Conservation (phyloP, 371 early-diverging fungal species). For the Mucor irregularis region DNA sequence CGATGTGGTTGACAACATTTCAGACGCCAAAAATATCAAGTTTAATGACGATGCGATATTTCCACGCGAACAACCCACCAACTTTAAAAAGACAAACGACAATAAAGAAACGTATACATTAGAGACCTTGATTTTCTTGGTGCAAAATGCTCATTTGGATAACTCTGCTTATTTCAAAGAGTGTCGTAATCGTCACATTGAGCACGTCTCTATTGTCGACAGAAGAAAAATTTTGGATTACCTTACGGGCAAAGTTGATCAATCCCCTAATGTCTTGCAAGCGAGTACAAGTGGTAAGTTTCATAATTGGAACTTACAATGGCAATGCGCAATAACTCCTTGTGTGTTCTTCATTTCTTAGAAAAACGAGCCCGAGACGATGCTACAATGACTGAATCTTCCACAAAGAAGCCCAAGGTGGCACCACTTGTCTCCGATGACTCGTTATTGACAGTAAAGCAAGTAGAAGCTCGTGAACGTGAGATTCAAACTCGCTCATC, state of each 20-base stretch:
- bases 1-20: conserved; percentile 50
- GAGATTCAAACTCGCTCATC: conserved; percentile 44
- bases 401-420: conserved; percentile 36
- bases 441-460: conserved; percentile 33
- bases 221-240: conserved; percentile 71
- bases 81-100: conserved; percentile 53
- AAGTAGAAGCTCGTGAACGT: conserved; percentile 45
- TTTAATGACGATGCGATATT: conserved; percentile 54
- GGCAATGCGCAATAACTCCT: no score
- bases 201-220: conserved; percentile 74
- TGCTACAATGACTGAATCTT: conserved; percentile 24
- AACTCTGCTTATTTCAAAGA: conserved; percentile 75
- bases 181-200: conserved; percentile 61
- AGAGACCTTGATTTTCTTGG: conserved; percentile 73
- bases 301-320: no score
- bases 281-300: conserved; percentile 7
- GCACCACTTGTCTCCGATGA: conserved; percentile 34
- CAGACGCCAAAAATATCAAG: conserved; percentile 56
- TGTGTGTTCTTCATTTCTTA: neutral
- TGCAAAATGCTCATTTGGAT: conserved; percentile 62
- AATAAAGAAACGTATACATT: conserved; percentile 68
- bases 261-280: conserved; percentile 42
- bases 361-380: conserved; percentile 43
- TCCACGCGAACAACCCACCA: conserved; percentile 60
- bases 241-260: conserved; percentile 67